Evolutionary conservation across 257 asterid species (phyloP).

Genomic region (Misopates orontium): DNA sequence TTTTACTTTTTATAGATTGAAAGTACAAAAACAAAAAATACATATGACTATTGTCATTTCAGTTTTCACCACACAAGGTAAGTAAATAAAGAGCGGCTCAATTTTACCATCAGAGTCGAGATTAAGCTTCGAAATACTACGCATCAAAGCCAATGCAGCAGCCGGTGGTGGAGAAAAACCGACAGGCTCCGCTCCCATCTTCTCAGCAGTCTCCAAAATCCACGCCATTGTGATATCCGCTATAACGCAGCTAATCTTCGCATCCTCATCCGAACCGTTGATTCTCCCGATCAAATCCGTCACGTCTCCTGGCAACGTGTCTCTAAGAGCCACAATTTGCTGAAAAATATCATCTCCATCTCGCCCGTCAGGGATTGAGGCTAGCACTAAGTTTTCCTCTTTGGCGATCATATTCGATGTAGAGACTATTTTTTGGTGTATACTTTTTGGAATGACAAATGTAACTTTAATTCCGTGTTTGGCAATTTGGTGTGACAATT

Average conservation of each 20-base stretch:
- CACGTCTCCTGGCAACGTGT: conserved; percentile 28
- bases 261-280: conserved; percentile 19
- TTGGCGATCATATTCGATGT: conserved; percentile 4
- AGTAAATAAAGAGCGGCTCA: no score
- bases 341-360: conserved; percentile 23
- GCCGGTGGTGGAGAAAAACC: conserved; percentile 33
- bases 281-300: conserved; percentile 26
- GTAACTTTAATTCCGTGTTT: conserved; percentile 48
- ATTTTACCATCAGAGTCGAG: no score
- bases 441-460: conserved; percentile 40
- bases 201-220: conserved; percentile 34
- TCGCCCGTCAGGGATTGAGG: conserved; percentile 37
- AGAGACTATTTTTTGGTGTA: conserved; percentile 32
- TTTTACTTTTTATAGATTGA: no score
- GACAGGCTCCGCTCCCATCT: conserved; percentile 28
- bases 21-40: no score
- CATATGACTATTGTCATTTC: no score
- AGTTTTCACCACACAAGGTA: no score
- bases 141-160: conserved; percentile 22
- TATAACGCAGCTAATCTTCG: conserved; percentile 35
- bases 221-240: conserved; percentile 39
- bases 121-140: not conserved
- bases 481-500: conserved; percentile 38
- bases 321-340: conserved; percentile 12
- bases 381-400: conserved; percentile 8